Base-by-base conservation (phyloP, 257 asterid species). In the Nicotiana benthamiana region DNA sequence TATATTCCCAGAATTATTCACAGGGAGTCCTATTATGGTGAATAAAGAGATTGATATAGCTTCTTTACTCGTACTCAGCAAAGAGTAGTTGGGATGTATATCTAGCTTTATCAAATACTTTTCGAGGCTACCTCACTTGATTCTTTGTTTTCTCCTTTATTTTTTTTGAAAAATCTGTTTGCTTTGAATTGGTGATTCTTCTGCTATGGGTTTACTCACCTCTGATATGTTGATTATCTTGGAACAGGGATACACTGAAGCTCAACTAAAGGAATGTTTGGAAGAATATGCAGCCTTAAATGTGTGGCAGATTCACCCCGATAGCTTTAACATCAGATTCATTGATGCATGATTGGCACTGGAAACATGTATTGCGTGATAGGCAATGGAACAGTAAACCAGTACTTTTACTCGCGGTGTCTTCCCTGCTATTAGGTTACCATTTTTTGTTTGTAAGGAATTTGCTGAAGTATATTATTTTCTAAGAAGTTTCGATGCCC, bases 231-330 rank as follows among this genome's bases (percentile, higher is more conserved):
- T 80, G 52, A 53, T 57, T 56, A 61, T 83, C 18, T 86, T 75
- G 86, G 16, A 84, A 82, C 95, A 94, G 98, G 99, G 99, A 86
- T 96, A 96, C 90, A 92, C 94, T 77, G 99, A 94, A 87, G 97
- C 91, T 81, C 99, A 96, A 89, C 82, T 96, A 83, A 96, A 94
- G 85, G 97, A 96, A 82, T 94, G 98, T 78, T 84, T 96, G 63
- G 99, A 96, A 87, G 99, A 96, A 85, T 96, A 94, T 64, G 99
- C 99, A 78, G 97, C 98, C 82, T 86, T 96, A 63, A 96, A 96
- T 66, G 97, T 92, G 82, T 94, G 99, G 99, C 98, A 96, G 93
- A 94, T 96, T 84, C 97, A 96, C 84, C 99, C 99, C 9, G 89
- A 91, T 91, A 91, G 97, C 43, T 96, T 96, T 11, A 97, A 96